phyloP scores from a whole-genome alignment of 805 yeast species.

The Maudiozyma turicensis region DNA sequence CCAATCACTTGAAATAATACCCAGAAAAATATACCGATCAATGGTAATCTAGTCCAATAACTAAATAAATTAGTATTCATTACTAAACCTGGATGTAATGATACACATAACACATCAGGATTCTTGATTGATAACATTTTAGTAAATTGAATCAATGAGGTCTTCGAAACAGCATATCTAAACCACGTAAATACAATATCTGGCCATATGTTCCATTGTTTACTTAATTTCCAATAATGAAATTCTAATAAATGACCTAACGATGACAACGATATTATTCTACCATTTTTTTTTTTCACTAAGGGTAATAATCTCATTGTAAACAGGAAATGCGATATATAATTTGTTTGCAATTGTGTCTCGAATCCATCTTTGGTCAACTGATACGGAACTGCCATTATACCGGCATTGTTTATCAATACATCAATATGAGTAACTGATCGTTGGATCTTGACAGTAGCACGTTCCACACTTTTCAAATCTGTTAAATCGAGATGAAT shows the following conservation, averaged over 20 bases:
- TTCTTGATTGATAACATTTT: constrained; percentile 53
- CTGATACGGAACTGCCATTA: constrained; percentile 64
- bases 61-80: constrained; percentile 69
- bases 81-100: constrained; percentile 82
- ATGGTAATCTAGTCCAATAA: constrained; percentile 69
- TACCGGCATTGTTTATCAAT: constrained; percentile 70
- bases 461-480: constrained; percentile 37
- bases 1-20: constrained; percentile 60
- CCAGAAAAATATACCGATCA: constrained; percentile 71
- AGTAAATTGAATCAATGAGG: constrained; percentile 66
- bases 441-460: constrained; percentile 37
- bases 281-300: constrained; percentile 33
- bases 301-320: constrained; percentile 50
- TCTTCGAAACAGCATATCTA: constrained; percentile 68
- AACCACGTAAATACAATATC: constrained; percentile 66
- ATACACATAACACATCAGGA: constrained; percentile 52
- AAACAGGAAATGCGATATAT: constrained; percentile 62
- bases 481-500: constrained; percentile 48
- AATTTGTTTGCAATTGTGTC: constrained; percentile 71
- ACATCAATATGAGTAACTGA: constrained; percentile 46
- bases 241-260: constrained; percentile 51
- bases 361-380: constrained; percentile 64
- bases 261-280: constrained; percentile 57
- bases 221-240: constrained; percentile 37
- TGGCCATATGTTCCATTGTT: constrained; percentile 47